Conservation (phyloP, 2,329 filamentous ascomycete genomes). For the Aureobasidium subglaciale region DNA sequence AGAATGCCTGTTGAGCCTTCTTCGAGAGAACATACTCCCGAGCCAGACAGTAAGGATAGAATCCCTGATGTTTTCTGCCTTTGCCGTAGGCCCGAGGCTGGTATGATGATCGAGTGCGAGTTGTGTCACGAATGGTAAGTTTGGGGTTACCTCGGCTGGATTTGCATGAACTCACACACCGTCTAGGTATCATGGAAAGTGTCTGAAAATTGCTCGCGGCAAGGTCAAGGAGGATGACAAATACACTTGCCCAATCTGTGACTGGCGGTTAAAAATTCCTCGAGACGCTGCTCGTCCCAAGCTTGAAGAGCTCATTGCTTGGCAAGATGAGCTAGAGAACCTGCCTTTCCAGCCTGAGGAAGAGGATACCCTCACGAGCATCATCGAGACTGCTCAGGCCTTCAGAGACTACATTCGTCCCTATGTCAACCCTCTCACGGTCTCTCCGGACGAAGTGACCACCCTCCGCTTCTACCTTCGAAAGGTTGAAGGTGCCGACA, state of each 20-base stretch:
- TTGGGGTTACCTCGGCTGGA: not conserved
- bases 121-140: conserved; percentile 89
- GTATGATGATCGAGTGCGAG: conserved; percentile 99
- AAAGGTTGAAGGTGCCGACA: conserved; percentile 95
- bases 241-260: conserved; percentile 96
- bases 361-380: conserved; percentile 75
- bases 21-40: conserved; percentile 69
- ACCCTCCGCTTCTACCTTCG: conserved; percentile 91
- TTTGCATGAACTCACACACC: not conserved
- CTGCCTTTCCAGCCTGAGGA: conserved; percentile 96
- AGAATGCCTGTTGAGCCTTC: conserved; percentile 85
- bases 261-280: conserved; percentile 94
- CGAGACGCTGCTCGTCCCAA: conserved; percentile 93
- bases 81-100: conserved; percentile 83
- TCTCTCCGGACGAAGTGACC: conserved; percentile 77
- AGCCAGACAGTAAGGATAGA: conserved; percentile 31
- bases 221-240: conserved; percentile 99
- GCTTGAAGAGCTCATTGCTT: conserved; percentile 76
- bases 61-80: conserved; percentile 82
- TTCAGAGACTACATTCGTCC: conserved; percentile 77
- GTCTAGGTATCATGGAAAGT: conserved; percentile 89
- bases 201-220: conserved; percentile 90
- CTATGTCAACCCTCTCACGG: conserved; percentile 68
- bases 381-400: conserved; percentile 74
- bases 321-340: conserved; percentile 72